Percentiles rank a stretch among this genome's conserved stretches.
These are phyloP conservation scores for Aureobasidium sp. DNA, from an alignment of 2,329 filamentous ascomycete genomes.

Conservation along the genomic window DNA sequence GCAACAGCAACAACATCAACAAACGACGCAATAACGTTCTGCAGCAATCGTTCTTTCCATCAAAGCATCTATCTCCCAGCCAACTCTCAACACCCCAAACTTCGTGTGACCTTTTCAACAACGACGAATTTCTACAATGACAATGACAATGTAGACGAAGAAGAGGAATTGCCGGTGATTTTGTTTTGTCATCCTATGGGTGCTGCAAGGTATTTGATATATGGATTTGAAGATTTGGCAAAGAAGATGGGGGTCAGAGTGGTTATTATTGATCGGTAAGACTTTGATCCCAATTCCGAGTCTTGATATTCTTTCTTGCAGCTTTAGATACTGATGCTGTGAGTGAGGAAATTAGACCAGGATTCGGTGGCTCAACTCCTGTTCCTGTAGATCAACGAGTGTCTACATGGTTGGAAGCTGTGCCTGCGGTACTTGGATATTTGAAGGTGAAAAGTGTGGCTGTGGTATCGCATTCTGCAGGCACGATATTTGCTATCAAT, in stretches of 20 bases:
- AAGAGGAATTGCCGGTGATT: conserved; percentile 23
- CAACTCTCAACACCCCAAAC: conserved; percentile 19
- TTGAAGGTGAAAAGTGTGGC: conserved; percentile 34
- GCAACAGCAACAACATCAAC: not conserved
- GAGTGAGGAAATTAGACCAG: conserved; percentile 28
- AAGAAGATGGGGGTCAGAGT: conserved; percentile 30
- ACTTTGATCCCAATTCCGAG: no score
- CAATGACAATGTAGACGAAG: not conserved
- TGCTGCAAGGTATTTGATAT: conserved; percentile 27
- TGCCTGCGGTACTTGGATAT: conserved; percentile 33
- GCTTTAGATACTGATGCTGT: not conserved
- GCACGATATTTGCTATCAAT: conserved; percentile 39
- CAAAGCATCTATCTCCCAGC: conserved; percentile 24
- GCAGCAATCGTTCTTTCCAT: conserved; percentile 21
- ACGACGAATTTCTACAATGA: conserved; percentile 25
- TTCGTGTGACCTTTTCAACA: conserved; percentile 27
- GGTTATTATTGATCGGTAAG: conserved; percentile 35
- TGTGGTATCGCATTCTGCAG: conserved; percentile 36
- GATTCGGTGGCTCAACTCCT: conserved; percentile 38
- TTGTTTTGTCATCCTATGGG: conserved; percentile 37
- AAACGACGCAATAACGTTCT: conserved; percentile 14
- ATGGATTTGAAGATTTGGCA: conserved; percentile 27
- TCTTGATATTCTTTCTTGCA: no score
- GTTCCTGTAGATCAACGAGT: conserved; percentile 33
- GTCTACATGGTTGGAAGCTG: conserved; percentile 34